Conservation (phyloP, 352 stramenopile species). For the Pythium monospermum region DNA sequence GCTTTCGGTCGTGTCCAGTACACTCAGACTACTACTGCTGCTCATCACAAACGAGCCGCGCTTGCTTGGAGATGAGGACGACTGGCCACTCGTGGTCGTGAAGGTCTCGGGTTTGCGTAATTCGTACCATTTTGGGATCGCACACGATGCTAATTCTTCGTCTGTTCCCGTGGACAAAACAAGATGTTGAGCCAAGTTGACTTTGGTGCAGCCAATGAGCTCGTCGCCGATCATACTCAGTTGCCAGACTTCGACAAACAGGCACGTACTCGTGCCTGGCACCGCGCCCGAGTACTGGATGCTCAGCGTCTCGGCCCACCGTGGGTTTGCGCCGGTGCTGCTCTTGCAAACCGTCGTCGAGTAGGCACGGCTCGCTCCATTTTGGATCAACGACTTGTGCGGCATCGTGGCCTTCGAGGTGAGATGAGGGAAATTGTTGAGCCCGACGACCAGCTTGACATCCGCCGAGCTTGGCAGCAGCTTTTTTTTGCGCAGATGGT, state of each 20-base stretch:
- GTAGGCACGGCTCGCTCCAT: constrained; percentile 61
- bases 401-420: constrained; percentile 36
- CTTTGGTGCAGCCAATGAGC: constrained; percentile 62
- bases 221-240: constrained; percentile 75
- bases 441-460: constrained; percentile 57
- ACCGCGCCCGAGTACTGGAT: constrained; percentile 75
- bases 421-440: constrained; percentile 70
- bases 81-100: constrained; percentile 13
- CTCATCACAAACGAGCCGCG: constrained; percentile 12
- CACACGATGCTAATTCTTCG: constrained; percentile 61
- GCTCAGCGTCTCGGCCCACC: constrained; percentile 76
- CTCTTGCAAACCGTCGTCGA: constrained; percentile 56
- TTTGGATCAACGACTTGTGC: constrained; percentile 38
- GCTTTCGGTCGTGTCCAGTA: constrained; percentile 1
- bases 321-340: constrained; percentile 39
- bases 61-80: constrained; percentile 11
- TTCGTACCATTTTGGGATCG: constrained; percentile 76
- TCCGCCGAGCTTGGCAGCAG: constrained; percentile 33
- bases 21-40: too few relatives aligned
- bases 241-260: constrained; percentile 77
- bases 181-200: constrained; percentile 76
- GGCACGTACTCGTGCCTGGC: constrained; percentile 61
- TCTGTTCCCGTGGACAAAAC: constrained; percentile 51
- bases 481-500: constrained; percentile 49
- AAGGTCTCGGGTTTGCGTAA: constrained; percentile 55